phyloP scores from a whole-genome alignment of 2,329 filamentous ascomycete genomes.

The Coniochaeta sp. region DNA sequence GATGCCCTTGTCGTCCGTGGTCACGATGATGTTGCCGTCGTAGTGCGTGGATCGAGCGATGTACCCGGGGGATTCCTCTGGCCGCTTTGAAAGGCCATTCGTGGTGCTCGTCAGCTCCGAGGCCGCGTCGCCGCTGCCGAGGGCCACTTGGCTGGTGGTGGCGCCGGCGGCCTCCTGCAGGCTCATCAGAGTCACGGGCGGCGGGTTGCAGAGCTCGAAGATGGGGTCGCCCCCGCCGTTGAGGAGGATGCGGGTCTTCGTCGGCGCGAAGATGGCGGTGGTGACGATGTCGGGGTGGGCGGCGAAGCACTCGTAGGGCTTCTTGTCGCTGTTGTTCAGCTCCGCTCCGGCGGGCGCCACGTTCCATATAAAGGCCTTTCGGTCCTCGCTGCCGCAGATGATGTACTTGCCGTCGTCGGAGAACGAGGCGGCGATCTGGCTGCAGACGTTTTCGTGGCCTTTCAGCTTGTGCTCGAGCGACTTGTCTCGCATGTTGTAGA shows the following conservation, averaged over 20 bases:
- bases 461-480: slow-evolving; percentile 82
- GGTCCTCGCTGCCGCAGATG: slow-evolving; percentile 88
- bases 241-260: slow-evolving; percentile 68
- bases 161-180: slow-evolving; percentile 49
- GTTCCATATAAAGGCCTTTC: slow-evolving; percentile 86
- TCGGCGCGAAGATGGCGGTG: slow-evolving; percentile 78
- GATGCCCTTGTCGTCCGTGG: slow-evolving; percentile 76
- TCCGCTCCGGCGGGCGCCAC: slow-evolving; percentile 51
- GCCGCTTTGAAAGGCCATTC: slow-evolving; percentile 26
- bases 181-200: slow-evolving; percentile 75
- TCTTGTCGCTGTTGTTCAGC: slow-evolving; percentile 64
- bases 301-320: slow-evolving; percentile 82
- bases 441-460: slow-evolving; percentile 82
- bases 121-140: slow-evolving; percentile 22
- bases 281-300: slow-evolving; percentile 86
- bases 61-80: slow-evolving; percentile 69
- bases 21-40: slow-evolving; percentile 85
- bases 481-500: slow-evolving; percentile 85
- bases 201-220: slow-evolving; percentile 95
- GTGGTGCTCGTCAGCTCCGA: slow-evolving; percentile 7
- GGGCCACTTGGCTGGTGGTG: slow-evolving; percentile 31
- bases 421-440: slow-evolving; percentile 84
- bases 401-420: slow-evolving; percentile 82
- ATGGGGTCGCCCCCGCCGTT: slow-evolving; percentile 81
- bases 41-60: slow-evolving; percentile 67